A percentile compares a stretch with the other conserved stretches of the same genome.
Conservation (phyloP, 306 rosid species). For the Cicer yamashitae region DNA sequence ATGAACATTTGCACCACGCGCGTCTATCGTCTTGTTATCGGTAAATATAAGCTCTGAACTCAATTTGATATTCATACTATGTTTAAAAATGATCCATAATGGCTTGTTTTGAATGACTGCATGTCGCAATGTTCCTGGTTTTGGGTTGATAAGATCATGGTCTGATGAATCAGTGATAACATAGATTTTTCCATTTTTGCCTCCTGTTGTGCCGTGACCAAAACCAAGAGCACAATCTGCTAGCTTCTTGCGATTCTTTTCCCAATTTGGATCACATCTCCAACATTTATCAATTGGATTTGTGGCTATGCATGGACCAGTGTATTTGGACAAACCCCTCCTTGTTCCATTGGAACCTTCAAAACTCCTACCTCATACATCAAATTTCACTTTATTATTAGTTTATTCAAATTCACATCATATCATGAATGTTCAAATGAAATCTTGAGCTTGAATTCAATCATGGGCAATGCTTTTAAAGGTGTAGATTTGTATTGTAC, state of each 20-base stretch:
- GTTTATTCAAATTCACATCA: neutral
- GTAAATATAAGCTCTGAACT: constrained; percentile 40
- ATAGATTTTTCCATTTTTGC: constrained; percentile 54
- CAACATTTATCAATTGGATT: constrained; percentile 61
- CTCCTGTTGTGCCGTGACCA: constrained; percentile 55
- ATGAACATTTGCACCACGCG: constrained; percentile 57
- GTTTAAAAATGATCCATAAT: constrained; percentile 56
- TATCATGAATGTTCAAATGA: neutral
- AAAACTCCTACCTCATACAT: constrained; percentile 37
- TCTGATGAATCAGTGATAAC: constrained; percentile 52
- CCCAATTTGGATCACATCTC: constrained; percentile 63
- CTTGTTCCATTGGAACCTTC: constrained; percentile 39
- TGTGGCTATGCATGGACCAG: constrained; percentile 50
- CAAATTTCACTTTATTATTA: neutral
- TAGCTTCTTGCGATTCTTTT: constrained; percentile 50
- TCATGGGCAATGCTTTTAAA: neutral
- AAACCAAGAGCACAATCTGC: constrained; percentile 58
- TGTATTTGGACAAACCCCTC: constrained; percentile 38
- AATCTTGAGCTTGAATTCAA: neutral
- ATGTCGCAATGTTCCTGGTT: constrained; percentile 53
- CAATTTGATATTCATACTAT: constrained; percentile 49
- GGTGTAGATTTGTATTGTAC: too few relatives aligned
- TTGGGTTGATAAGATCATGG: constrained; percentile 47
- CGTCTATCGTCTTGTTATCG: constrained; percentile 59
- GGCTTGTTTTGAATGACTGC: constrained; percentile 51